Evolutionary conservation across 148 eudicot species (phyloP), one percentile per base, ranked within the genome.

Genomic region (Tetragonia tetragonoides): DNA sequence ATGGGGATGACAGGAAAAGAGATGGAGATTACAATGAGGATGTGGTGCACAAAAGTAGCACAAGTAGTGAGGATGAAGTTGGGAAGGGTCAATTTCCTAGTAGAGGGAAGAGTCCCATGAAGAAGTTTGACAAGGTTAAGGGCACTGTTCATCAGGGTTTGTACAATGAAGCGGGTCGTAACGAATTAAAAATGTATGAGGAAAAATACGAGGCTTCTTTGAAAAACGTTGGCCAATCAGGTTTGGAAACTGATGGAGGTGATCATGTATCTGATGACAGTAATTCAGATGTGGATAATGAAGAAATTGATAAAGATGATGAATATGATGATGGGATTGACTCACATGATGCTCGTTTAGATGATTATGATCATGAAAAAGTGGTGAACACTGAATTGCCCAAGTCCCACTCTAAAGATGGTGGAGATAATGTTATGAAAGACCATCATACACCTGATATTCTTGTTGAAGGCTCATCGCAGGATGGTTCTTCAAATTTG

Each of bases 151-250:
- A 77, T 65, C 85, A 80, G 76, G 90, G 89, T 40, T 84, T 95
- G 74, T 95, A 95, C 77, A 95, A 95, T 82, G 99, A 95, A 89
- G 99, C 92, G 63, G 99, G 97, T 15, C 99, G 99, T 74, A 60
- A 90, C 83, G 99, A 95, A 80, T 80, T 95, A 68, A 90, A 84
- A 86, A 84, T 74, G 85, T 95, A 95, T 74, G 99, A 95, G 83
- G 92, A 87, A 56, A 87, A 95, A 83, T 95, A 95, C 63, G 92
- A 89, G 85, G 97, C 97, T 47, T 93, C 97, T 76, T 86, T 95
- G 78, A 91, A 91, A 81, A 83, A 76, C 75, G 83, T 77, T 77
- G 87, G 87, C 47, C 79, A 85, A 73, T 77, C 83, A 63, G 84
- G 72, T 72, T 81, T 68, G 63, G 84, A 77, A 74, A 81, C 68